Percentiles rank a stretch among this genome's conserved stretches.
These are phyloP conservation scores for Candida labiduridarum DNA, from an alignment of 1,139 yeast genomes.

Conservation along the genomic window DNA sequence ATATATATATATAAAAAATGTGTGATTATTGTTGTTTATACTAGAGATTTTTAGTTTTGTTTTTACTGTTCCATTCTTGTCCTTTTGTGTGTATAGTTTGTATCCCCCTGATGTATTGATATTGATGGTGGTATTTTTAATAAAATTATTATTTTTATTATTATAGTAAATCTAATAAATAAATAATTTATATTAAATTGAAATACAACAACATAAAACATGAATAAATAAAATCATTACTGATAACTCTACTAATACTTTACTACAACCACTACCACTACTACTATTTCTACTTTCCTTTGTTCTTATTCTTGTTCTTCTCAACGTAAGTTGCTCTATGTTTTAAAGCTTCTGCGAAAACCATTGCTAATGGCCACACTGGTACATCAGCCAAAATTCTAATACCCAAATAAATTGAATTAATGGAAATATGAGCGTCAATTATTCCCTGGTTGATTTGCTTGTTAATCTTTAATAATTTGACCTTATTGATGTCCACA, in stretches of 20 bases:
- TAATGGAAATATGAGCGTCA: slow-evolving; percentile 53
- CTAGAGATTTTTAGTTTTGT: too few relatives aligned
- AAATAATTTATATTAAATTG: not conserved
- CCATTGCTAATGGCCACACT: slow-evolving; percentile 77
- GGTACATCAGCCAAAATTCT: slow-evolving; percentile 79
- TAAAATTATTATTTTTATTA: not conserved
- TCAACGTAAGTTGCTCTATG: slow-evolving; percentile 53
- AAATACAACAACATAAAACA: not conserved
- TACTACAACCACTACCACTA: not conserved
- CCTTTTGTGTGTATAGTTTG: not conserved
- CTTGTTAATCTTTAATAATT: slow-evolving; percentile 13
- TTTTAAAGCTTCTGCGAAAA: slow-evolving; percentile 75
- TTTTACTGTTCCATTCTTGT: not conserved
- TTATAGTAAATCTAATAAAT: not conserved
- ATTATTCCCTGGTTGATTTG: slow-evolving; percentile 37
- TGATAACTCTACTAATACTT: not conserved
- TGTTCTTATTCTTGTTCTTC: not conserved
- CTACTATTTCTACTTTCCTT: too few relatives aligned
- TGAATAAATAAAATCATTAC: not conserved
- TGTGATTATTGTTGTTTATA: too few relatives aligned
- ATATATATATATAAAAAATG: too few relatives aligned
- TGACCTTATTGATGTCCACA: slow-evolving; percentile 10
- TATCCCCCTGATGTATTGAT: not conserved
- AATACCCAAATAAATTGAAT: slow-evolving; percentile 66
- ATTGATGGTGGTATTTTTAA: not conserved